Base-by-base conservation (phyloP, 345 rosid genomes). In the Eucalyptus pauciflora region DNA sequence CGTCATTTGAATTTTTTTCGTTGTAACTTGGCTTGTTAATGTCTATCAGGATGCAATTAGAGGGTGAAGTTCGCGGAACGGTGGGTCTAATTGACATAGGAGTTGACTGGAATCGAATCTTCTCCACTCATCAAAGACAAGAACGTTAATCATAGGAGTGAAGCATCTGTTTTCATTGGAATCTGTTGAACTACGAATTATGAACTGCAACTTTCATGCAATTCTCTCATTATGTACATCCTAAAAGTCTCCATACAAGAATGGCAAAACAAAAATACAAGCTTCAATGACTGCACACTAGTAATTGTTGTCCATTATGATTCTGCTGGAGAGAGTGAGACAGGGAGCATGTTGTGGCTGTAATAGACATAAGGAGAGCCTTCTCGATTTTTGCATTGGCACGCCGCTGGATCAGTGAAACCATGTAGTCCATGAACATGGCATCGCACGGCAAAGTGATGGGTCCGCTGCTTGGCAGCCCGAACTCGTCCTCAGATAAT, bases 361-460 rank as follows among this genome's bases (percentile, higher is more conserved):
- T 49, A 18, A 88, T 48, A 88, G 86, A 88, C 22, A 52, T 48
- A 7, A 86, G 87, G 48, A 76, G 48, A 76, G 83, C 83, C 46
- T 76, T 76, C 48, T 76, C 48, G 14, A 76, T 76, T 41, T 37
- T 48, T 2, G 48, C 48, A 20, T 76, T 41, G 27, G 83, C 46
- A 10, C 48, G 46, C 27, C 14, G 27, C 83, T 37, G 83, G 83
- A 91, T 58, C 80, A 91, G 10, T 25, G 86, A 87, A 18, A 91
- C 81, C 1, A 94, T 49, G 86, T 92, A 90, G 46, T 90, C 90
- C 85, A 93, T 1, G 64, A 92, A 91, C 13, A 27, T 56, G 0
- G 90, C 89, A 87, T 94, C 91, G 16, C 90, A 91, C 27, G 94
- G 91, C 54, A 93, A 85, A 10, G 88, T 92, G 89, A 94, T 94